Percentiles rank a stretch among this genome's conserved stretches.
Evolutionary conservation across 2,329 filamentous ascomycete genomes (phyloP).

Genomic region (Colletotrichum musicola): DNA sequence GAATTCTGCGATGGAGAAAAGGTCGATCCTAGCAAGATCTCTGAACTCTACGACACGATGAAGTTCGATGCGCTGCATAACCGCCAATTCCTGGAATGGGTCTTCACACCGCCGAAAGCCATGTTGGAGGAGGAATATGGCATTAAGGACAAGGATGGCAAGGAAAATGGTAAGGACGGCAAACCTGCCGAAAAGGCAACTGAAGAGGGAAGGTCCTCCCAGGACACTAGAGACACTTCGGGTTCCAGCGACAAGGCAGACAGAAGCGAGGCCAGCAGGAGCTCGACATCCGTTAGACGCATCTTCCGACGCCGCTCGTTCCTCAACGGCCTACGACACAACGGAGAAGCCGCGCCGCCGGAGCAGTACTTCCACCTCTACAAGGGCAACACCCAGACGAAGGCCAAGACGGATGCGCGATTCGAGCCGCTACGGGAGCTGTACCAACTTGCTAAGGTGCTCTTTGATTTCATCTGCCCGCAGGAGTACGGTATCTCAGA

Average conservation of each 20-base stretch:
- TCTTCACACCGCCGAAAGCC: slow-evolving; percentile 87
- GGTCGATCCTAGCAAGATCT: slow-evolving; percentile 98
- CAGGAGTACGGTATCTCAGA: slow-evolving; percentile 98
- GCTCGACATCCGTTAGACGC: slow-evolving; percentile 52
- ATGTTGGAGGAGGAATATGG: slow-evolving; percentile 80
- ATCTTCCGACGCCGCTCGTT: slow-evolving; percentile 73
- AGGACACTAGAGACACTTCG: slow-evolving; percentile 51
- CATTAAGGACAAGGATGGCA: slow-evolving; percentile 50
- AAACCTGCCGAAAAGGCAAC: slow-evolving; percentile 53
- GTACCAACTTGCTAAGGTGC: slow-evolving; percentile 91
- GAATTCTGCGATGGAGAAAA: slow-evolving; percentile 98
- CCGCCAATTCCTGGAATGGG: slow-evolving; percentile 95
- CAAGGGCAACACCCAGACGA: slow-evolving; percentile 79
- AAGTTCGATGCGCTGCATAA: slow-evolving; percentile 99
- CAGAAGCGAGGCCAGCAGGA: slow-evolving; percentile 50
- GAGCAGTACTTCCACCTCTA: slow-evolving; percentile 92
- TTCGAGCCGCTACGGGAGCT: slow-evolving; percentile 92
- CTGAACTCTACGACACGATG: slow-evolving; percentile 99
- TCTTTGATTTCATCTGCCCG: slow-evolving; percentile 98
- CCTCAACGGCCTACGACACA: slow-evolving; percentile 64
- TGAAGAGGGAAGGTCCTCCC: slow-evolving; percentile 54
- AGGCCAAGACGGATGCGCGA: slow-evolving; percentile 84
- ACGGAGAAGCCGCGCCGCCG: slow-evolving; percentile 67
- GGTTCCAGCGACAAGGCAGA: slow-evolving; percentile 58
- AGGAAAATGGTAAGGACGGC: slow-evolving; percentile 47